phyloP scores from a whole-genome alignment of 495 filamentous ascomycete genomes.

The Lindgomyces ingoldianus region DNA sequence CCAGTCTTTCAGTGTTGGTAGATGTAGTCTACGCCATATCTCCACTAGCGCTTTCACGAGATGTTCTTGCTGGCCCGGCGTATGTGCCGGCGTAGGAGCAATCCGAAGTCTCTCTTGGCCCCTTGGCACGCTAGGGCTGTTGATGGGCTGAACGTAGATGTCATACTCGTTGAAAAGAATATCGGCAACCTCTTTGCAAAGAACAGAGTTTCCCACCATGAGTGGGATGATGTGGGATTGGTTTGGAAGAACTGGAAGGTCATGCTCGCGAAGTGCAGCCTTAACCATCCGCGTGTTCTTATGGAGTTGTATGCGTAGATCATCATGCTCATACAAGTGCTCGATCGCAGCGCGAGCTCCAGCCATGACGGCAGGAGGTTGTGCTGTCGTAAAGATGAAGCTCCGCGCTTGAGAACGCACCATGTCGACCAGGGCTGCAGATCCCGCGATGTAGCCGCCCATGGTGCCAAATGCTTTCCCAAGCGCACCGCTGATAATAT shows the following conservation, averaged over 20 bases:
- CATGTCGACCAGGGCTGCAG: constrained; percentile 60
- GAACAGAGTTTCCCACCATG: too few relatives aligned
- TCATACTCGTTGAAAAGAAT: too few relatives aligned
- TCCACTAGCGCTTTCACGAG: too few relatives aligned
- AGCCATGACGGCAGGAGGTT: not conserved
- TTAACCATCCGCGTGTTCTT: not conserved
- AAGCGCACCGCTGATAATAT: not conserved
- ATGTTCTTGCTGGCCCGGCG: too few relatives aligned
- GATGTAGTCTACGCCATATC: too few relatives aligned
- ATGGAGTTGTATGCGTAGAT: not conserved
- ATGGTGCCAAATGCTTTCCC: not conserved
- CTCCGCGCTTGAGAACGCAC: constrained; percentile 70
- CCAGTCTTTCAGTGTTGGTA: too few relatives aligned
- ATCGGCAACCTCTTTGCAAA: too few relatives aligned
- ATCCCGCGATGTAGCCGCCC: constrained; percentile 59
- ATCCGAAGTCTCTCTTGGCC: too few relatives aligned
- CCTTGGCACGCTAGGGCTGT: too few relatives aligned
- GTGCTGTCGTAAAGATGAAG: not conserved
- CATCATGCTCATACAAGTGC: not conserved
- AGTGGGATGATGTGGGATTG: not conserved
- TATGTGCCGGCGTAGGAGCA: too few relatives aligned
- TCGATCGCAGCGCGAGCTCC: not conserved
- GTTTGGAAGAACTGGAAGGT: not conserved
- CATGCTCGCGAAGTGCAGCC: not conserved
- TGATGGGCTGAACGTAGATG: too few relatives aligned